Base-by-base conservation (phyloP, 169 alveolate genomes). In the Cryptosporidium tyzzeri region DNA sequence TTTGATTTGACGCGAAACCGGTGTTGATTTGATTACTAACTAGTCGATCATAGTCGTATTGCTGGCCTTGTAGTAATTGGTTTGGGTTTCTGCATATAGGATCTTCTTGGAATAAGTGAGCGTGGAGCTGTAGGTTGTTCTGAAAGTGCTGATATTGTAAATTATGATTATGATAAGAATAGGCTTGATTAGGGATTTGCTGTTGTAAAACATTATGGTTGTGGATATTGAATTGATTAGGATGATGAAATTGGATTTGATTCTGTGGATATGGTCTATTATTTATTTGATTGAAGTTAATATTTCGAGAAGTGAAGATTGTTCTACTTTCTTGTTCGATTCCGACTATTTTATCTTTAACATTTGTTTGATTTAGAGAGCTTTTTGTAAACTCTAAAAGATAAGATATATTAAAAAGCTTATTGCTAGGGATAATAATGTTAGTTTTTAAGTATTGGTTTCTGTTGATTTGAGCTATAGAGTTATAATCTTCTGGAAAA, bases 361-460 rank as follows among this genome's bases (percentile, higher is more conserved):
- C 21, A 16, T 48, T 26, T 21, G 6, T 23, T 55, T 7, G 67
- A 37, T 55, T 55, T n/a, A 4, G 29, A 21, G 35, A 8, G 23
- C 67, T 48, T 9, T 70, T 70, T 23, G 35, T 73, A 33, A 73
- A 50, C 70, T 73, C 51, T n/a, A 73, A 33, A 37, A 73, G 68
- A 59, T 73, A 31, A 35, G 86, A 73, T n/a, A 73, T 73, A 37
- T 73, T 73, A 31, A 73, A 73, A 26, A 73, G 55, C 21, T 55
- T 73, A 39, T 55, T 55, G 39, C 71, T 73, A 1, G 62, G 48
- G n/a, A 62, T 26, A 23, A 35, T 18, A 21, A n/a, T 59, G 53
- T 23, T 53, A n/a, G 62, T 73, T 55, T 59, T 73, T 1, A 53
- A 33, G 18, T 59, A 33, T 12, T 73, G 86, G 21, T 65, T 65